Percentiles rank a stretch among this genome's conserved stretches.
Evolutionary conservation across 768 basidiomycete genomes (phyloP).

Genomic region (Mrakia frigida): DNA sequence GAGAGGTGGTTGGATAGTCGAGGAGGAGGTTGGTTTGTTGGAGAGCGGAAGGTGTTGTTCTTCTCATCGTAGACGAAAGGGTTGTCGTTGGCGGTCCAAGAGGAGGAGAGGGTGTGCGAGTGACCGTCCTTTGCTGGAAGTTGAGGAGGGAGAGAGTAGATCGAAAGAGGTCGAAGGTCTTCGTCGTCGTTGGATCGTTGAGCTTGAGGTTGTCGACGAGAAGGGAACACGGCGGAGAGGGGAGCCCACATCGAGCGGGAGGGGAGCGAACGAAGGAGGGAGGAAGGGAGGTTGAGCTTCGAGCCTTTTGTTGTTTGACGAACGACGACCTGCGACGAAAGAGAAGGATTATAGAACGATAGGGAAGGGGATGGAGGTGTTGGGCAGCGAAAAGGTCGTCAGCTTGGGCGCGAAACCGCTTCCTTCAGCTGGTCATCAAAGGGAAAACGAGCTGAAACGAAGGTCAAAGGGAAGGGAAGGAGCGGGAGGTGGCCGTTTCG

Average conservation of each 20-base stretch:
- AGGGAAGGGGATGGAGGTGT: neutral
- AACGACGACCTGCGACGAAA: conserved; percentile 10
- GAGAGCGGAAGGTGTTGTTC: neutral
- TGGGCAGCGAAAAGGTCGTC: neutral
- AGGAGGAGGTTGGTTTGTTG: neutral
- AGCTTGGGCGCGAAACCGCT: too few species aligned
- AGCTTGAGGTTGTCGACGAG: neutral
- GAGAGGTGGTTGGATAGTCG: conserved; percentile 74
- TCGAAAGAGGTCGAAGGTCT: neutral
- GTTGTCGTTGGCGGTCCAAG: neutral
- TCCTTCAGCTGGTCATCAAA: too few species aligned
- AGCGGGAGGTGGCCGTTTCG: neutral
- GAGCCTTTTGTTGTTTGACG: neutral
- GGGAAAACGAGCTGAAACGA: too few species aligned
- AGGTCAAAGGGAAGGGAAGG: neutral
- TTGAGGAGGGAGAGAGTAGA: conserved; percentile 5
- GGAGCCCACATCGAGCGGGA: neutral
- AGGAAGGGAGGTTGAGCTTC: neutral
- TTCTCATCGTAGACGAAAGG: neutral
- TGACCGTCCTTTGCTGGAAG: neutral
- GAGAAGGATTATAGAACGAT: neutral
- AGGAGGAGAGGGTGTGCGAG: neutral
- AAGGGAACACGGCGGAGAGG: neutral
- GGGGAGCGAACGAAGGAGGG: neutral
- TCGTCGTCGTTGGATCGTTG: neutral